Conservation (phyloP, 2,329 filamentous ascomycete genomes). For the Diaporthe ilicicola region DNA sequence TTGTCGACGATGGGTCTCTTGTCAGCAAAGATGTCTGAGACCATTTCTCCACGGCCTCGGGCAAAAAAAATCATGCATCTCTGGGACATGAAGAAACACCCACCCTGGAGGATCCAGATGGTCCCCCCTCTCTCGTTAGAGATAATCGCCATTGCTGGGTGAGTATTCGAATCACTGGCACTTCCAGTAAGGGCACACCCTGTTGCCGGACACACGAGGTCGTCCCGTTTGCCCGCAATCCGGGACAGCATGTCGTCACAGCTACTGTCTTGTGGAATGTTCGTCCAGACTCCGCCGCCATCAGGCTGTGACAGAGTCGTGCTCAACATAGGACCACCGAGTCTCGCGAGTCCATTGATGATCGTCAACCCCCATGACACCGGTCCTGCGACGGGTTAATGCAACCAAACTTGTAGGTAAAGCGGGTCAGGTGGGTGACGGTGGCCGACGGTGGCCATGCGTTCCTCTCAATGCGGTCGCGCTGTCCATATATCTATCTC, state of each 20-base stretch:
- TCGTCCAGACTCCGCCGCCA: conserved; percentile 4
- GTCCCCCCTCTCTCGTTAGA: neutral
- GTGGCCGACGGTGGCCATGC: neutral
- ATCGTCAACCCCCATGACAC: conserved; percentile 17
- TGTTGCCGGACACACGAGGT: neutral
- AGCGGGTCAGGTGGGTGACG: neutral
- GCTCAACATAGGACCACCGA: conserved; percentile 3
- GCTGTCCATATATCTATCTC: neutral
- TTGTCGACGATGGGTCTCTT: too few species aligned
- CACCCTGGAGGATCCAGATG: neutral
- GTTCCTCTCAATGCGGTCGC: too few species aligned
- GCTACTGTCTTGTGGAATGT: neutral
- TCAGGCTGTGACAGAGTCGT: conserved; percentile 2
- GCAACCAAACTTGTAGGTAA: neutral
- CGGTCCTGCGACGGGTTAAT: neutral
- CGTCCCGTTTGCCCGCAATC: neutral
- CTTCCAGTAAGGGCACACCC: neutral
- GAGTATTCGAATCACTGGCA: neutral
- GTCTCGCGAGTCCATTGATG: neutral
- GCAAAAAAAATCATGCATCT: neutral
- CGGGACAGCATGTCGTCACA: conserved; percentile 16
- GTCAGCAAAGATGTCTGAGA: too few species aligned
- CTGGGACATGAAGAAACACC: neutral
- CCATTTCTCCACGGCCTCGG: too few species aligned
- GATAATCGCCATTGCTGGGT: neutral